Conservation (phyloP, 768 basidiomycete species). For the Inosperma sp. region DNA sequence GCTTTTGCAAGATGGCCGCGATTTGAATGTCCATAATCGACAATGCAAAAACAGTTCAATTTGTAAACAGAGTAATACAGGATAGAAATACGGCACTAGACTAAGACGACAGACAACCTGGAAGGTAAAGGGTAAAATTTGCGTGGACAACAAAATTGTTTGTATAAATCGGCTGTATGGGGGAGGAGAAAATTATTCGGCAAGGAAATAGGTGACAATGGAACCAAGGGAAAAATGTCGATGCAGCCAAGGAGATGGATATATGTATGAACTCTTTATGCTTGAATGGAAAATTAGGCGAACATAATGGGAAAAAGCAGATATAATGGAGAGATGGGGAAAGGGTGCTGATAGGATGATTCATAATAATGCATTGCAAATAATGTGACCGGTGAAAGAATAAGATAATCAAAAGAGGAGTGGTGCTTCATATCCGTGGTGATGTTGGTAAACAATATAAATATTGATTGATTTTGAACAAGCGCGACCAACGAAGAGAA, state of each 20-base stretch:
- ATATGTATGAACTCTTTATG: too few relatives aligned
- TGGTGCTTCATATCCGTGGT: too few relatives aligned
- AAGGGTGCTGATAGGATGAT: too few relatives aligned
- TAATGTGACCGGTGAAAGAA: not conserved
- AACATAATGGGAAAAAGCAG: not conserved
- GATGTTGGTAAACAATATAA: conserved; percentile 3
- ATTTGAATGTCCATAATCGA: not conserved
- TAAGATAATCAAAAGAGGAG: not conserved
- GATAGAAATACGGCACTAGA: not conserved
- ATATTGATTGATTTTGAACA: not conserved
- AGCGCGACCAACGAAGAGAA: not conserved
- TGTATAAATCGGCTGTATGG: conserved; percentile 1
- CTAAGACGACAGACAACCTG: not conserved
- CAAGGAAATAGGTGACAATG: not conserved
- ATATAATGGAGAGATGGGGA: not conserved
- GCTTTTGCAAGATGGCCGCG: not conserved
- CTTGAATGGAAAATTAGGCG: conserved; percentile 4
- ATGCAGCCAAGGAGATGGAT: too few relatives aligned
- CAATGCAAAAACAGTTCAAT: too few relatives aligned
- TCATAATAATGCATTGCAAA: too few relatives aligned
- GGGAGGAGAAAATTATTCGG: not conserved
- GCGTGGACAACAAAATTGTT: not conserved
- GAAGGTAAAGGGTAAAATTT: conserved; percentile 7
- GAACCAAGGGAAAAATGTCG: not conserved
- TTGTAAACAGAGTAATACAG: too few relatives aligned